Evolutionary conservation across 2,329 filamentous ascomycete species (phyloP), one percentile per base, ranked within the genome.

Genomic region (Lanzia echinophila): DNA sequence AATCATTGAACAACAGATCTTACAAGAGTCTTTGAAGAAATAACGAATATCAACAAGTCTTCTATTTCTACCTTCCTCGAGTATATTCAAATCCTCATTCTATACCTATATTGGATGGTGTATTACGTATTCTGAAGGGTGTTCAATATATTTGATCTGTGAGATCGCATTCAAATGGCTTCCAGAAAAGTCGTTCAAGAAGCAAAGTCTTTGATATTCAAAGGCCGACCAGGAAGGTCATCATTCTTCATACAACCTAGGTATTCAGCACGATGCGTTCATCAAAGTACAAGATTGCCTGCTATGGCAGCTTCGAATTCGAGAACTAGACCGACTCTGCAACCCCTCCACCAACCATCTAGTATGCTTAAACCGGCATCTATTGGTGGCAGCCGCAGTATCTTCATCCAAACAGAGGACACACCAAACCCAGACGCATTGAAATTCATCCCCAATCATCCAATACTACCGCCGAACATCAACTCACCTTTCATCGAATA

Each of bases 361-460:
- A 66, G 64, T 36, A 66, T 68, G 41, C 64, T 70, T 17, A 72
- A 70, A 46, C 33, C 55, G 8, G 66, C 69, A 2, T 62, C 70
- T 20, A 66, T 70, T 22, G 68, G 66, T 22, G 70, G 71, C 54
- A 72, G 70, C 56, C 85, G 92, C 60, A 90, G 84, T 22, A 95
- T 99, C 71, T 99, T 97, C 76, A 99, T 99, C 67, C 94, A 99
- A 73, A 97, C 92, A 5, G 92, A 97, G 68, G 82, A 80, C 61
- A 99, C 94, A 1, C 94, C 94, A 24, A 99, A 99, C 72, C 78
- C 84, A n/a, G 90, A 97, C 74, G 91, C 90, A 33, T 79, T 97
- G 66, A 99, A 99, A 74, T 99, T 99, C 73, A 81, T 95, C 38
- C 94, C 94, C 2, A 96, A 96, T 72, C 84, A 90, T 71, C 82